phyloP scores from a whole-genome alignment of 2,329 filamentous ascomycete species.

The Claviceps citrina region DNA sequence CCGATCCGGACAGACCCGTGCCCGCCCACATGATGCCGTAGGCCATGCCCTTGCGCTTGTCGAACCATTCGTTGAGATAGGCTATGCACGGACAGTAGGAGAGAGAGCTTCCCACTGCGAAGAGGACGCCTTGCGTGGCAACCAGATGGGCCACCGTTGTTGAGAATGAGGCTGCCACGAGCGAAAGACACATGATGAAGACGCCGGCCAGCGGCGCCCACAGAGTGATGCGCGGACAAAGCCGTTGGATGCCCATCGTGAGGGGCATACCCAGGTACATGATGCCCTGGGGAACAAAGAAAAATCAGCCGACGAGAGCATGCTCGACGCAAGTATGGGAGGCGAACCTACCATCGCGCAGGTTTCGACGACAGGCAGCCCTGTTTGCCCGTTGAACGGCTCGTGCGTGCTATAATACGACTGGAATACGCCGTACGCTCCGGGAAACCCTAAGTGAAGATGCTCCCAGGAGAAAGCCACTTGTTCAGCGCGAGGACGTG shows the following conservation, averaged over 20 bases:
- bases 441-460: constrained; percentile 37
- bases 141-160: constrained; percentile 34
- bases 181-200: constrained; percentile 30
- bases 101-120: constrained; percentile 35
- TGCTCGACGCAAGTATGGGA: too few species aligned
- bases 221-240: constrained; percentile 21
- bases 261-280: constrained; percentile 35
- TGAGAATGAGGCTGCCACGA: constrained; percentile 33
- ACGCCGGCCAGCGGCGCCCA: constrained; percentile 26
- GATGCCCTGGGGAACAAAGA: constrained; percentile 18
- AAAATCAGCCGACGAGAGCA: too few species aligned
- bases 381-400: constrained; percentile 34
- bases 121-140: constrained; percentile 41
- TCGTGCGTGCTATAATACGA: constrained; percentile 43
- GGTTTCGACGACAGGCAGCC: constrained; percentile 45
- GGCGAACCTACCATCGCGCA: constrained; percentile 29
- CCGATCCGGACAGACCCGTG: constrained; percentile 31
- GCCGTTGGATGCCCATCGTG: constrained; percentile 27
- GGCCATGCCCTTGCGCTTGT: constrained; percentile 33
- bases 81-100: constrained; percentile 35
- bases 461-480: too few species aligned
- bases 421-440: constrained; percentile 52
- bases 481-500: not conserved
- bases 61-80: constrained; percentile 44
- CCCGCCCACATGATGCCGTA: constrained; percentile 39